Evolutionary conservation across 164 flowering plant genomes (phyloP).

Genomic region (Vitis cinerea): DNA sequence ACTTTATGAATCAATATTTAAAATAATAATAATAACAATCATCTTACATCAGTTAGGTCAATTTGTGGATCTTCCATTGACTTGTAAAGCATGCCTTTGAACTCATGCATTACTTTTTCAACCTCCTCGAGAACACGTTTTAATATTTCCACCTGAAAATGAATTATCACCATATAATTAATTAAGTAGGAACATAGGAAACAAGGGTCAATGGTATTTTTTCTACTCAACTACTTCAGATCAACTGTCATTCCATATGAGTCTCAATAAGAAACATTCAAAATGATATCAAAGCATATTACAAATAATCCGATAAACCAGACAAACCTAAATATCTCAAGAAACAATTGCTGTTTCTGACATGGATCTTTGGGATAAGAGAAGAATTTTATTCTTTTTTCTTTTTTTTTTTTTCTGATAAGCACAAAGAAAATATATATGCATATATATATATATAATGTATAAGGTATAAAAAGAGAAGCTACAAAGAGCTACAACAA

Average conservation of each 20-base stretch:
- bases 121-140: constrained; percentile 99
- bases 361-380: too few relatives aligned
- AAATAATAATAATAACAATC: neutral
- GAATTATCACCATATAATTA: neutral
- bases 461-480: too few relatives aligned
- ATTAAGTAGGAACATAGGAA: neutral
- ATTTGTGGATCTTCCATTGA: constrained; percentile 97
- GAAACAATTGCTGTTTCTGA: neutral
- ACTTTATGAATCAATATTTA: neutral
- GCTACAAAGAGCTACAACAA: too few relatives aligned
- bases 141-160: constrained; percentile 84
- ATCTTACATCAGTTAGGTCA: constrained; percentile 74
- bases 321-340: neutral
- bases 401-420: too few relatives aligned
- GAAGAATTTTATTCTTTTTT: too few relatives aligned
- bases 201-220: neutral
- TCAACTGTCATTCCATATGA: neutral
- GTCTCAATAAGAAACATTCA: neutral
- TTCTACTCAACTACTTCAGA: neutral
- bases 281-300: neutral
- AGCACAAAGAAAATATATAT: too few relatives aligned
- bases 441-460: too few relatives aligned
- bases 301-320: neutral
- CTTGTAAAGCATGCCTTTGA: constrained; percentile 89
- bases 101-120: constrained; percentile 96